These are phyloP conservation scores for Middelhovenomyces tepae DNA, from an alignment of 805 yeast genomes.

Conservation along the genomic window DNA sequence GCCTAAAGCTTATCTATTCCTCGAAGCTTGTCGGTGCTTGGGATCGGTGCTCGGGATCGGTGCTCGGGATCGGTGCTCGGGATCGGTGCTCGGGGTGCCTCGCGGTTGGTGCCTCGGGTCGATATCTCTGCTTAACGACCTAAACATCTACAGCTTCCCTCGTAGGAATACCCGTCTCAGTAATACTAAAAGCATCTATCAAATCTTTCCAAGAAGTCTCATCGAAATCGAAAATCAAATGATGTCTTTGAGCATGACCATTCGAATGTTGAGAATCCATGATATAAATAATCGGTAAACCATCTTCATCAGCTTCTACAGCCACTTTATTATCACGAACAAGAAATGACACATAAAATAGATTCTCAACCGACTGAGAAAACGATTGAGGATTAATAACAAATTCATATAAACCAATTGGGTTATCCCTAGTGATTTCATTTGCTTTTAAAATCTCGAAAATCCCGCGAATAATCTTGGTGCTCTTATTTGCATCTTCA, in stretches of 20 bases:
- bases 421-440: slow-evolving; percentile 20
- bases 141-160: slow-evolving; percentile 23
- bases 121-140: no score
- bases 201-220: slow-evolving; percentile 55
- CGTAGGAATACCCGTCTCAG: slow-evolving; percentile 43
- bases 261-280: slow-evolving; percentile 3
- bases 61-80: no score
- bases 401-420: slow-evolving; percentile 53
- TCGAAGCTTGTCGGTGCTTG: no score
- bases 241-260: slow-evolving; percentile 27
- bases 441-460: slow-evolving; percentile 34
- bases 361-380: slow-evolving; percentile 71
- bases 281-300: slow-evolving; percentile 19
- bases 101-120: no score
- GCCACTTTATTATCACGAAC: slow-evolving; percentile 61
- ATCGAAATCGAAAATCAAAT: slow-evolving; percentile 67
- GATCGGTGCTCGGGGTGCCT: no score
- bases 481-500: slow-evolving; percentile 52
- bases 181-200: slow-evolving; percentile 46
- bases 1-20: no score
- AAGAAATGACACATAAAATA: slow-evolving; percentile 75
- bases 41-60: no score
- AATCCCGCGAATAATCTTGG: slow-evolving; percentile 42
- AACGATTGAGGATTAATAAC: slow-evolving; percentile 71
- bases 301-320: slow-evolving; percentile 38